Evolutionary conservation across 2,329 filamentous ascomycete genomes (phyloP).

Genomic region (Alternaria ventricosa): DNA sequence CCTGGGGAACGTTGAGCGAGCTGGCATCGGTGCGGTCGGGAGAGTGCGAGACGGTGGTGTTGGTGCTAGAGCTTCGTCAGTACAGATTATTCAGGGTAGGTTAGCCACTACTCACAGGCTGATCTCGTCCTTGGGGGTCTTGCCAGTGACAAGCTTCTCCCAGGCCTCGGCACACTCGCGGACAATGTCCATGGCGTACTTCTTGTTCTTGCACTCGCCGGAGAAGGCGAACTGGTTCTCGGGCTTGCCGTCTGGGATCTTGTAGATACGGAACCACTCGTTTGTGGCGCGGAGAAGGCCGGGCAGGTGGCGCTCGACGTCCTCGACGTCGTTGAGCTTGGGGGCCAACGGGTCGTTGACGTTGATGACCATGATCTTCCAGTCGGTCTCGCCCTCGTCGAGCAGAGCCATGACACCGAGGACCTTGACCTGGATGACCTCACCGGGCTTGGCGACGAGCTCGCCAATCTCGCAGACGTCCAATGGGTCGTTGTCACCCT

Average conservation of each 20-base stretch:
- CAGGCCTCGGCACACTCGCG: slow-evolving; percentile 96
- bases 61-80: slow-evolving; percentile 67
- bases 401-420: slow-evolving; percentile 99
- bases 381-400: slow-evolving; percentile 99
- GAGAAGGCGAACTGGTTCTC: slow-evolving; percentile 99
- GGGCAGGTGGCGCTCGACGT: slow-evolving; percentile 97
- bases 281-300: slow-evolving; percentile 97
- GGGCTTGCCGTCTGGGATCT: slow-evolving; percentile 99
- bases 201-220: slow-evolving; percentile 99
- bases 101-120: slow-evolving; percentile 72
- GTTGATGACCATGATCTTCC: slow-evolving; percentile 99
- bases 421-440: slow-evolving; percentile 99
- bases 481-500: slow-evolving; percentile 98
- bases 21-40: slow-evolving; percentile 71
- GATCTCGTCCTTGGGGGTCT: slow-evolving; percentile 78
- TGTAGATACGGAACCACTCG: slow-evolving; percentile 99
- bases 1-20: slow-evolving; percentile 76
- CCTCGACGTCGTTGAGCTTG: slow-evolving; percentile 98
- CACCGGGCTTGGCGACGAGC: slow-evolving; percentile 92
- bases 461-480: slow-evolving; percentile 99
- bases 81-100: slow-evolving; percentile 24
- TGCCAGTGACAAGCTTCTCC: slow-evolving; percentile 94
- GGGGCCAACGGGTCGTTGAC: slow-evolving; percentile 94
- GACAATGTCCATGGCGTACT: slow-evolving; percentile 94
- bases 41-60: slow-evolving; percentile 77